Base-by-base conservation (phyloP, 306 rosid genomes). In the Quercus mongolica region DNA sequence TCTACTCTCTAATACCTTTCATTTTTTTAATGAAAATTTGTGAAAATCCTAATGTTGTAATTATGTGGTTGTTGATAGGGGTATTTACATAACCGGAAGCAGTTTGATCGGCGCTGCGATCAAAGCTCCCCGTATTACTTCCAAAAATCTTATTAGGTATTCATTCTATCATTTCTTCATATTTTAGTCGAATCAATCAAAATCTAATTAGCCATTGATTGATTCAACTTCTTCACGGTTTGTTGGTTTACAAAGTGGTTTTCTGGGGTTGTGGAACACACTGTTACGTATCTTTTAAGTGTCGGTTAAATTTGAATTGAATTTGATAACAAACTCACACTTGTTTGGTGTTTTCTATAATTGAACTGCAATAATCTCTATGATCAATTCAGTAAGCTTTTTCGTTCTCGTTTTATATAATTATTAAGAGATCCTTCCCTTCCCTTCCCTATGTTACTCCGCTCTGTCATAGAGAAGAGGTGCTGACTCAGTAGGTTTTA, bases 71-170 rank as follows among this genome's bases (percentile, higher is more conserved):
- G 54, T 33, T 67, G 21, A 7, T n/a, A 96, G 98, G 98, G 99
- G 99, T 33, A 96, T 96, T 84, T 96, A 90, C 79, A 96, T 96
- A 4, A 96, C 98, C 44, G 94, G 97, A 63, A 96, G 99, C 76
- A 96, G 97, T 85, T 88, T 96, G 94, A 96, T 96, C 88, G 99
- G 99, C 44, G 97, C 98, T 46, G 98, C 99, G 46, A 82, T 96
- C 61, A 96, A 93, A 82, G 98, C 97, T 83, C 98, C 99, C 1
- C 91, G 98, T 55, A 93, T 96, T 75, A 96, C 99, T 82, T 96
- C 99, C 56, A 96, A 96, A 83, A 96, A 96, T 80, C 92, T 96
- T 81, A 93, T 96, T 28, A 96, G 99, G 99, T 93, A 54, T 73
- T 73, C 35, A 12, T 3, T 46, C 14, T 49, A 49, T 49, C 5